phyloP scores from a whole-genome alignment of 768 basidiomycete genomes.

The Leucocoprinus leucothites region DNA sequence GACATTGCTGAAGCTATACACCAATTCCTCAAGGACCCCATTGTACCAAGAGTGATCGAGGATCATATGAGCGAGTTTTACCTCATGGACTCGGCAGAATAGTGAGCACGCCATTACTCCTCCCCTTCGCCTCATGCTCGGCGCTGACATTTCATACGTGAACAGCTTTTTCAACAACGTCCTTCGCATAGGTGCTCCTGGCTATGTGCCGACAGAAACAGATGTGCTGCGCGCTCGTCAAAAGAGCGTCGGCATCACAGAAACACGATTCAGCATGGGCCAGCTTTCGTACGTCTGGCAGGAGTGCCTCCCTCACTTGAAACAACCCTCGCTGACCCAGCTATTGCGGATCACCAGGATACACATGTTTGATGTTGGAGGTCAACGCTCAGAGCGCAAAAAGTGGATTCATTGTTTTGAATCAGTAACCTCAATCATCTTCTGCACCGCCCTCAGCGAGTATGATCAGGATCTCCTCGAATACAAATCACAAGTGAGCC shows the following conservation, averaged over 20 bases:
- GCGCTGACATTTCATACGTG: background rate
- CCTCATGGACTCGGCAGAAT: conserved; percentile 91
- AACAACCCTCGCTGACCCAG: background rate
- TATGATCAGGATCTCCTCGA: conserved; percentile 74
- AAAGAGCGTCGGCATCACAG: conserved; percentile 88
- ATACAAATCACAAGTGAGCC: conserved; percentile 58
- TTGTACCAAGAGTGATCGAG: conserved; percentile 52
- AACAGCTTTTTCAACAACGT: conserved; percentile 83
- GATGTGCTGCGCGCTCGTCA: conserved; percentile 88
- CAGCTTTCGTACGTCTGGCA: conserved; percentile 47
- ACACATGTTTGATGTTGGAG: conserved; percentile 78
- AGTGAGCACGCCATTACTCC: conserved; percentile 50
- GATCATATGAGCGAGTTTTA: conserved; percentile 77
- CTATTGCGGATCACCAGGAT: conserved; percentile 28
- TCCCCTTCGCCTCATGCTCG: background rate
- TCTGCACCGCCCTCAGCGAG: conserved; percentile 66
- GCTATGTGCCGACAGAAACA: conserved; percentile 82
- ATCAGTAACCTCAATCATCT: conserved; percentile 59
- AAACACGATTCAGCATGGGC: conserved; percentile 79
- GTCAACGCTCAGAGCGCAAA: conserved; percentile 78
- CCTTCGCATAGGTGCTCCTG: conserved; percentile 73
- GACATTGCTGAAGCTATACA: conserved; percentile 69
- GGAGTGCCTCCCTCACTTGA: background rate
- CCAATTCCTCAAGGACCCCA: conserved; percentile 68
- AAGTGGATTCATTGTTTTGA: conserved; percentile 79